A percentile compares a stretch with the other conserved stretches of the same genome.
phyloP scores from a whole-genome alignment of 306 rosid species.

The Sechiopsis laciniata region DNA sequence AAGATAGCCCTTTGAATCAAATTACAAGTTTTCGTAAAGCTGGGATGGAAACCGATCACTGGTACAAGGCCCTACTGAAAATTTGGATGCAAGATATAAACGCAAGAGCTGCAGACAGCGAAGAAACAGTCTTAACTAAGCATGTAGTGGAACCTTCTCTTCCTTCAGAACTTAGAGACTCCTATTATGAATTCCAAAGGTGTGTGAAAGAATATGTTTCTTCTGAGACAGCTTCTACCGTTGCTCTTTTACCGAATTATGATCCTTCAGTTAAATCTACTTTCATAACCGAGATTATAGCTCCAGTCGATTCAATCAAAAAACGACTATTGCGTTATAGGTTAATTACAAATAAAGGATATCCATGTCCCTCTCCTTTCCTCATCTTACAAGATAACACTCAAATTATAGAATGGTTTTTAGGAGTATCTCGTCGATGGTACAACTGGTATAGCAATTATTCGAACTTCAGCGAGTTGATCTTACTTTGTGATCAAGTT shows the following conservation, averaged over 20 bases:
- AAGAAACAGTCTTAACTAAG: constrained; percentile 57
- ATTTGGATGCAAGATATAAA: constrained; percentile 72
- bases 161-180: constrained; percentile 59
- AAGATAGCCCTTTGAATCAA: constrained; percentile 43
- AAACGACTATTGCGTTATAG: constrained; percentile 67
- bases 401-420: constrained; percentile 77
- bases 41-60: constrained; percentile 95
- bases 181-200: constrained; percentile 59
- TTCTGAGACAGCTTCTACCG: constrained; percentile 57
- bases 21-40: constrained; percentile 62
- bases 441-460: constrained; percentile 62
- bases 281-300: constrained; percentile 50
- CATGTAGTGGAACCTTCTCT: constrained; percentile 61
- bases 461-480: constrained; percentile 54
- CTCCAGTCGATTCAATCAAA: constrained; percentile 55
- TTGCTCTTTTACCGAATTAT: constrained; percentile 54
- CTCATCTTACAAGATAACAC: constrained; percentile 61
- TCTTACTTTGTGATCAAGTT: constrained; percentile 47
- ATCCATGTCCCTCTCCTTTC: constrained; percentile 43
- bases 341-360: constrained; percentile 51
- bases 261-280: constrained; percentile 36
- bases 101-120: constrained; percentile 47
- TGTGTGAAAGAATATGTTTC: constrained; percentile 59
- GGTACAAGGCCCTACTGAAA: constrained; percentile 75
- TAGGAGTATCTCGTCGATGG: constrained; percentile 73